phyloP scores from a whole-genome alignment of 179 eudicot species.

The Spergularia azorica region DNA sequence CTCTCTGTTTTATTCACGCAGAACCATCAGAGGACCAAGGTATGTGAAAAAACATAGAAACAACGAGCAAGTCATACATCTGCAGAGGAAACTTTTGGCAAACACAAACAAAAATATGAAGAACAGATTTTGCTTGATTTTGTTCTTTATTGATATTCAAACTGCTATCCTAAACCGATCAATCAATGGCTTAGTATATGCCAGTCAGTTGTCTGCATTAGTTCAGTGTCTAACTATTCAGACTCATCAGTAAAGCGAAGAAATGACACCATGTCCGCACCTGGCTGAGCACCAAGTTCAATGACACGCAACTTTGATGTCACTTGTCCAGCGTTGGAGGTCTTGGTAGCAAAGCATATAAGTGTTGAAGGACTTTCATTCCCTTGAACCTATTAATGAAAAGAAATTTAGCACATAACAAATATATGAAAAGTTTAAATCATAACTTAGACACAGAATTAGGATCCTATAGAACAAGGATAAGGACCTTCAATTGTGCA shows the following conservation, averaged over 20 bases:
- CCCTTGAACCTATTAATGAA: constrained; percentile 61
- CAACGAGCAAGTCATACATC: background rate
- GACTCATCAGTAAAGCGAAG: background rate
- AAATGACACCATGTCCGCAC: constrained; percentile 28
- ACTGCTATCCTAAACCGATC: no score
- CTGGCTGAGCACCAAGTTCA: constrained; percentile 97
- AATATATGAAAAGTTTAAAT: background rate
- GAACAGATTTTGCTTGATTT: no score
- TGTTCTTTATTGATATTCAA: no score
- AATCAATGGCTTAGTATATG: no score
- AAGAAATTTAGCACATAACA: background rate
- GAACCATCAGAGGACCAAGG: background rate
- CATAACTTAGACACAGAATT: background rate
- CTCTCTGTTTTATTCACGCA: background rate
- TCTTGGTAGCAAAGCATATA: constrained; percentile 86
- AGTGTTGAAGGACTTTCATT: constrained; percentile 78
- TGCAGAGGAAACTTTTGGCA: no score
- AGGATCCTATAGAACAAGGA: background rate
- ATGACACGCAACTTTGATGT: constrained; percentile 84
- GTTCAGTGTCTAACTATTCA: background rate
- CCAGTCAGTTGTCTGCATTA: no score
- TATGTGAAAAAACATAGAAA: background rate
- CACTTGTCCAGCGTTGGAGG: constrained; percentile 77
- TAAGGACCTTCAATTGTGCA: constrained; percentile 68
- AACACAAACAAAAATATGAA: no score